Evolutionary conservation across 768 basidiomycete species (phyloP).

Genomic region (Pleurotus pulmonarius): DNA sequence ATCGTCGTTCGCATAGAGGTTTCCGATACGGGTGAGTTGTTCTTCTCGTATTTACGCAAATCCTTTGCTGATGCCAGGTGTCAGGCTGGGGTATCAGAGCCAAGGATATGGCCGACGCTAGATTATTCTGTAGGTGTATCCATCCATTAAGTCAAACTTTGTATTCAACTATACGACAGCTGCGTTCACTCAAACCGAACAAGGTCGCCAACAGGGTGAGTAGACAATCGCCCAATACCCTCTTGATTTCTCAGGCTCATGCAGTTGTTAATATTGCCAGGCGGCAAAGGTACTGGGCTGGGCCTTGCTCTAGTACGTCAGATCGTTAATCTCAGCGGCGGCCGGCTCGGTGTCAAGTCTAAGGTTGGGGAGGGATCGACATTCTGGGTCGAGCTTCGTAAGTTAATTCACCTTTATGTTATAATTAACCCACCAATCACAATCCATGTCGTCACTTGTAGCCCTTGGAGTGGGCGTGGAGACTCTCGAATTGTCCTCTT

Average conservation of each 20-base stretch:
- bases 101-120: constrained; percentile 55
- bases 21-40: constrained; percentile 40
- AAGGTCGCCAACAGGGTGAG: constrained; percentile 35
- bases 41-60: background rate
- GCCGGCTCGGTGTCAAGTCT: constrained; percentile 45
- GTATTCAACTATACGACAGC: constrained; percentile 24
- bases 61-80: background rate
- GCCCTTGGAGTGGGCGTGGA: constrained; percentile 14
- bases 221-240: background rate
- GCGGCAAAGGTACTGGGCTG: constrained; percentile 48
- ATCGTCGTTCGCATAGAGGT: constrained; percentile 69
- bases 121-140: constrained; percentile 47
- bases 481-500: constrained; percentile 1
- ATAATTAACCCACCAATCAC: background rate
- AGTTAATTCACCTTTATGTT: constrained; percentile 14
- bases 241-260: background rate
- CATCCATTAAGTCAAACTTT: background rate
- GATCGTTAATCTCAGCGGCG: constrained; percentile 54
- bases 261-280: constrained; percentile 4
- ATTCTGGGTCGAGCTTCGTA: constrained; percentile 66
- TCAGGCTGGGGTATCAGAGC: constrained; percentile 52
- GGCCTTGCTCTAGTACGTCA: constrained; percentile 56
- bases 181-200: constrained; percentile 58
- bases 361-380: constrained; percentile 59
- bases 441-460: background rate